Base-by-base conservation (phyloP, 2,329 filamentous ascomycete genomes). In the Colletotrichum musicola region DNA sequence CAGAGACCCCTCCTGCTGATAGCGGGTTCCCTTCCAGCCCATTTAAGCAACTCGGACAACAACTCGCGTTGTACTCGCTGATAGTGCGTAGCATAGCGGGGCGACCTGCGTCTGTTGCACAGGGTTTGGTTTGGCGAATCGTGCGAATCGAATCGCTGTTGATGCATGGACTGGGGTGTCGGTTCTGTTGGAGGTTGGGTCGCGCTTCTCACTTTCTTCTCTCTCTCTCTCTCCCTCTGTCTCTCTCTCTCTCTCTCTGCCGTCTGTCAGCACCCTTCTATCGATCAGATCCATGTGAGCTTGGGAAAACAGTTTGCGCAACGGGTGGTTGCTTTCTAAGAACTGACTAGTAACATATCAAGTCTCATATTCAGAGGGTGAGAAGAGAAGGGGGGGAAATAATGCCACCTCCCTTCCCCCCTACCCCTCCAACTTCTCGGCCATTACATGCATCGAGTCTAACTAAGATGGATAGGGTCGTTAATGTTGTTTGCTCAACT, bases 151-250 rank as follows among this genome's bases (percentile, higher is more conserved):
- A n/a, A 46, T 46, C 44, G 44, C 16, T 60, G 38, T n/a, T 54
- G 38, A 62, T 46, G 38, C 59, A 62, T 22, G 49, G 49, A 54
- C 22, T 46, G 49, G 49, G 49, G 57, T 40, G 22, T 60, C 44
- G 6, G 13, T 18, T 46, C 44, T 6, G 44, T 53, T 25, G 38
- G 49, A 22, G 40, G 46, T 42, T 60, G 57, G 57, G 46, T 50
- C 18, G 30, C 30, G 30, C 6, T 35, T 35, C 30, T 35, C 30
- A 9, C 30, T 30, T 10, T 30, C 9, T 30, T 30, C 22, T 22
- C 22, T 22, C 22, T 30, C 27, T 30, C 27, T 30, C 27, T 30
- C 9, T 30, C 27, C 6, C 27, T 30, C 6, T 40, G 12, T 18
- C 27, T 35, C 7, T 40, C 18, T 18, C 14, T n/a, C 1, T 27